These are phyloP conservation scores for Aspergillus versicolor DNA, from an alignment of 2,329 filamentous ascomycete genomes.

Conservation along the genomic window DNA sequence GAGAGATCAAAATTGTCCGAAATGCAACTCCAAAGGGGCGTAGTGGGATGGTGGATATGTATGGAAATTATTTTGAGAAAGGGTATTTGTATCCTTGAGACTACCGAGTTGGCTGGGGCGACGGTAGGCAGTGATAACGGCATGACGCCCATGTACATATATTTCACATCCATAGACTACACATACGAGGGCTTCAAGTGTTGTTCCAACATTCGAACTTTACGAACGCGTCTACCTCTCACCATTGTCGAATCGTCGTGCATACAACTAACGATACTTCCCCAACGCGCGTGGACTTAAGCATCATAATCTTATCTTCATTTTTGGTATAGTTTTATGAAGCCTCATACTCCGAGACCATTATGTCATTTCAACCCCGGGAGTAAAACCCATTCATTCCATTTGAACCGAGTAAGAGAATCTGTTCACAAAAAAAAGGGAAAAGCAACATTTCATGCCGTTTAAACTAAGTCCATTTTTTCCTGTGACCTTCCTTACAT, in stretches of 20 bases:
- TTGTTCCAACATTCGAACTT: neutral
- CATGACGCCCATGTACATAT: neutral
- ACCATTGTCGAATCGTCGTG: neutral
- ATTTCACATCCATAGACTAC: neutral
- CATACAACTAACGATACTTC: too few species aligned
- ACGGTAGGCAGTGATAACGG: neutral
- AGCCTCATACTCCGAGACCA: constrained; percentile 1
- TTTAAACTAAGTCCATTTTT: constrained; percentile 32
- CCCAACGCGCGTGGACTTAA: neutral
- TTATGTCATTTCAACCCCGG: constrained; percentile 16
- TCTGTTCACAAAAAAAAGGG: constrained; percentile 31
- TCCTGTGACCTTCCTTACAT: constrained; percentile 35
- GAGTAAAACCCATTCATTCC: constrained; percentile 28
- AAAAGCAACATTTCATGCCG: constrained; percentile 35
- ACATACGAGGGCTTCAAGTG: neutral
- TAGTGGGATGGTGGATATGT: constrained; percentile 50
- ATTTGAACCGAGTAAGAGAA: constrained; percentile 29
- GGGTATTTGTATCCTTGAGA: constrained; percentile 52
- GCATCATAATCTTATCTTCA: constrained; percentile 16
- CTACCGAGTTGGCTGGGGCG: neutral
- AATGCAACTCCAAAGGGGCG: constrained; percentile 40
- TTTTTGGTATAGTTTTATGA: constrained; percentile 18
- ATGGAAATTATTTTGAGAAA: constrained; percentile 55
- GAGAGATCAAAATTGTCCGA: constrained; percentile 58
- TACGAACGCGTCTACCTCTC: neutral